Conservation (phyloP, 2,329 filamentous ascomycete species). For the Paraphoma sp. region DNA sequence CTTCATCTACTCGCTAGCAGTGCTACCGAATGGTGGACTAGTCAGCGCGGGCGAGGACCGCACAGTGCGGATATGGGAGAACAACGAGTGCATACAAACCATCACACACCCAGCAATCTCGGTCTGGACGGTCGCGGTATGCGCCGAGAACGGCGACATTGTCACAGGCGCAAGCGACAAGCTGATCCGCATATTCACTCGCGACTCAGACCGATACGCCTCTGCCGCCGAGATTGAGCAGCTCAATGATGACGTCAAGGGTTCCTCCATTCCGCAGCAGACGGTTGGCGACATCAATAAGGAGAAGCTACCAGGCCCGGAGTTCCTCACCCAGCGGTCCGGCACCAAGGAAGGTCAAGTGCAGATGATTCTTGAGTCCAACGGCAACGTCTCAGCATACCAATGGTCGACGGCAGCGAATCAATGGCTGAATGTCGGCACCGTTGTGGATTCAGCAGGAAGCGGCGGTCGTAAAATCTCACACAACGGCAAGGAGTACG, state of each 20-base stretch:
- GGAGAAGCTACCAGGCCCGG: slow-evolving; percentile 86
- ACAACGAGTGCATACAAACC: slow-evolving; percentile 83
- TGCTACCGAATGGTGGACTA: slow-evolving; percentile 82
- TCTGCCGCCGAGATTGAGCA: slow-evolving; percentile 70
- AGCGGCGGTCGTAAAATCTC: slow-evolving; percentile 71
- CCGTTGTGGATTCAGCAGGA: slow-evolving; percentile 86
- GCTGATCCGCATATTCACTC: slow-evolving; percentile 82
- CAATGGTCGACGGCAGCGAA: slow-evolving; percentile 74
- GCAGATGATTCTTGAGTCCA: slow-evolving; percentile 83
- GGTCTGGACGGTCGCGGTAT: slow-evolving; percentile 91
- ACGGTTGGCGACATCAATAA: slow-evolving; percentile 82
- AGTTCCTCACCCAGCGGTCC: slow-evolving; percentile 79
- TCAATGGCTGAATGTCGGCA: slow-evolving; percentile 89
- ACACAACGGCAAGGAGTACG: slow-evolving; percentile 86
- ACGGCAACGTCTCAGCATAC: slow-evolving; percentile 85
- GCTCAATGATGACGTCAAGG: slow-evolving; percentile 83
- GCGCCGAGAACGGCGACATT: slow-evolving; percentile 83
- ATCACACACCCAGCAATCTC: slow-evolving; percentile 97
- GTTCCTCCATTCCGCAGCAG: slow-evolving; percentile 86
- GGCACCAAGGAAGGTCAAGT: slow-evolving; percentile 98
- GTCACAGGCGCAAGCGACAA: slow-evolving; percentile 93
- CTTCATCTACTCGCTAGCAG: slow-evolving; percentile 87
- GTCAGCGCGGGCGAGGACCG: slow-evolving; percentile 93
- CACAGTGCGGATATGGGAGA: slow-evolving; percentile 89
- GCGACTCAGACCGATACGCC: slow-evolving; percentile 72